phyloP scores from a whole-genome alignment of 2,329 filamentous ascomycete species.

The Hypoxylon sp. region DNA sequence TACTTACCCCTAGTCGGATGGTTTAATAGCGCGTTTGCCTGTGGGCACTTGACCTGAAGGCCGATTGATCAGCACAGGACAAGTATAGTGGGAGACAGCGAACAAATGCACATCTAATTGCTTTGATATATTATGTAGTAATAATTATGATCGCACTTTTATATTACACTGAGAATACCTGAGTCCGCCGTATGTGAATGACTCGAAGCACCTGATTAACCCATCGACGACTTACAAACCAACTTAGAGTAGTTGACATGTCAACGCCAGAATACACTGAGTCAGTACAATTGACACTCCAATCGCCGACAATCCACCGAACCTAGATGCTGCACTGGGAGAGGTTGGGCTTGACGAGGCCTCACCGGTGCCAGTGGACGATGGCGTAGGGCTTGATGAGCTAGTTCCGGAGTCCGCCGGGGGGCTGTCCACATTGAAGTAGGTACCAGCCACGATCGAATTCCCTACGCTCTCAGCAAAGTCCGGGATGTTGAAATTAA shows the following conservation, averaged over 20 bases:
- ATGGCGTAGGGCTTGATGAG: background rate
- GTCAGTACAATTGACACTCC: background rate
- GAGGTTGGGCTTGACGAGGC: slow-evolving; percentile 13
- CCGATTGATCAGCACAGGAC: background rate
- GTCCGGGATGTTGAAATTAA: slow-evolving; percentile 20
- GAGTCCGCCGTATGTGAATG: background rate
- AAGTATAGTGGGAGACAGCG: background rate
- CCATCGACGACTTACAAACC: background rate
- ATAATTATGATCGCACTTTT: background rate
- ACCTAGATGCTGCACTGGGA: background rate
- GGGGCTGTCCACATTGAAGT: slow-evolving; percentile 18
- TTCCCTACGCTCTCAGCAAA: slow-evolving; percentile 16
- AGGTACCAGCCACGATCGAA: slow-evolving; percentile 15
- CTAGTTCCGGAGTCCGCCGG: slow-evolving; percentile 2
- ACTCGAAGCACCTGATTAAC: background rate
- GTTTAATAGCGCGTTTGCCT: background rate
- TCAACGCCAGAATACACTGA: slow-evolving; percentile 2
- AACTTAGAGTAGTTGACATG: background rate
- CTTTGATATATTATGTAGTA: background rate
- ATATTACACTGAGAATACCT: background rate
- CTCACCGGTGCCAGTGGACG: slow-evolving; percentile 12
- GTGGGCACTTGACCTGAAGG: background rate
- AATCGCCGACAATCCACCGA: slow-evolving; percentile 1
- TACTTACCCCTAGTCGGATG: background rate
- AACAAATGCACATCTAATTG: background rate